Evolutionary conservation across 2,329 filamentous ascomycete genomes (phyloP), one percentile per base, ranked within the genome.

Genomic region (Curvularia sp.): DNA sequence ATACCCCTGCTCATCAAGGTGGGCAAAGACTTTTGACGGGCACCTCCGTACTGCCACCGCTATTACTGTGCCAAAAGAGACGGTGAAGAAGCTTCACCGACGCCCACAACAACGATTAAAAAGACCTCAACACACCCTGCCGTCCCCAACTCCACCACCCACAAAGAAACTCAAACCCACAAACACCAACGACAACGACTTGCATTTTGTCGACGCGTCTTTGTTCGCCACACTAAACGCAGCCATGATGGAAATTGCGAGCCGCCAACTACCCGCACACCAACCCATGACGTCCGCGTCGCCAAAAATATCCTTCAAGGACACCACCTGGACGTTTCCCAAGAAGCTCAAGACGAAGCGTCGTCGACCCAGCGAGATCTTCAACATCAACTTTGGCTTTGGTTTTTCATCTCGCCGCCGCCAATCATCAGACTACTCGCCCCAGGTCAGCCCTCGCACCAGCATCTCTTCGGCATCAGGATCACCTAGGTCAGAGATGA

Each of bases 381-480:
- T 65, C 57, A 61, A 63, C 47, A 53, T 49, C 34, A 53, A 55
- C 46, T 65, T 65, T 39, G 59, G 55, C 49, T 65, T 65, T 28
- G 42, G 38, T 9, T 49, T 43, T 8, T 49, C 54, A 1, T 60
- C 60, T 12, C 46, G 51, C 15, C 45, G 57, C 8, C 45, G 60
- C 8, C 54, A 27, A 19, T 46, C 46, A 13, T 58, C 47, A 25
- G 60, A 60, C n/a, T 46, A 43, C 18, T 60, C 62, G 42, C 62
- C 60, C 3, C 52, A 55, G 25, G 49, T 65, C 32, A 65, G 62
- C 34, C 62, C 62, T 10, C 49, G 62, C 21, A 59, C 62, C 3
- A 63, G 59, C 21, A 53, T 64, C 27, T 62, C 56, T 3, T 57
- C 45, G 2, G 50, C 48, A 7, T 57, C 46, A 0, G 32, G 25